phyloP scores from a whole-genome alignment of 169 alveolate genomes.

The Plasmodium sp. region DNA sequence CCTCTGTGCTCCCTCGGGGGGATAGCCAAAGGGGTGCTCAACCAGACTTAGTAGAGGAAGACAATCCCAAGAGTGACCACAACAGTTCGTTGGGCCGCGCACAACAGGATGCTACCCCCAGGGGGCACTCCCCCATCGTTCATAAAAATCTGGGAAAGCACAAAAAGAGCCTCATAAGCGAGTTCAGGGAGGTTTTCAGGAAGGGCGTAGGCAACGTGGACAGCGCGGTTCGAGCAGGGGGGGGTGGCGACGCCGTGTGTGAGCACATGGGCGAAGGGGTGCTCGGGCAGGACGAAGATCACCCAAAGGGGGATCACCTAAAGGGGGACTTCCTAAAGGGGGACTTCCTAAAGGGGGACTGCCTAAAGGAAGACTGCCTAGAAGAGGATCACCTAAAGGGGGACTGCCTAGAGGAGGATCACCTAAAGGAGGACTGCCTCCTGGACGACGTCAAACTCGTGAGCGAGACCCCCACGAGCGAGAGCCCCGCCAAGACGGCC shows the following conservation, averaged over 20 bases:
- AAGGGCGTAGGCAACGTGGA: neutral
- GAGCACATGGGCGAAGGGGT: neutral
- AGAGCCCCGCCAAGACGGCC: neutral
- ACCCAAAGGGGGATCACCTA: neutral
- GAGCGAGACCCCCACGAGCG: neutral
- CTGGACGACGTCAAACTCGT: neutral
- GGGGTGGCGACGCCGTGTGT: neutral
- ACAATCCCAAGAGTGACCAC: neutral
- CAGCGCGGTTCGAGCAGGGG: neutral
- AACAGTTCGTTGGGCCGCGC: neutral
- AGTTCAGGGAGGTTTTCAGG: neutral
- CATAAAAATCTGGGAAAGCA: neutral
- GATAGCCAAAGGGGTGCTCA: neutral
- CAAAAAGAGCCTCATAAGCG: constrained; percentile 3
- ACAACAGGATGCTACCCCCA: neutral
- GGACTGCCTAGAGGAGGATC: neutral
- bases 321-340: no score
- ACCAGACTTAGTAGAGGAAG: neutral
- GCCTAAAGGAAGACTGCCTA: neutral
- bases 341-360: no score
- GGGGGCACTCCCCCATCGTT: neutral
- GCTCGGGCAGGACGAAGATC: neutral
- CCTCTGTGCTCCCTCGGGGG: neutral
- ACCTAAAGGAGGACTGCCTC: neutral
- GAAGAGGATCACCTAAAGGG: neutral